A percentile compares a stretch with the other conserved stretches of the same genome.
phyloP scores from a whole-genome alignment of 306 rosid genomes.

The Astragalus glycyphyllos region DNA sequence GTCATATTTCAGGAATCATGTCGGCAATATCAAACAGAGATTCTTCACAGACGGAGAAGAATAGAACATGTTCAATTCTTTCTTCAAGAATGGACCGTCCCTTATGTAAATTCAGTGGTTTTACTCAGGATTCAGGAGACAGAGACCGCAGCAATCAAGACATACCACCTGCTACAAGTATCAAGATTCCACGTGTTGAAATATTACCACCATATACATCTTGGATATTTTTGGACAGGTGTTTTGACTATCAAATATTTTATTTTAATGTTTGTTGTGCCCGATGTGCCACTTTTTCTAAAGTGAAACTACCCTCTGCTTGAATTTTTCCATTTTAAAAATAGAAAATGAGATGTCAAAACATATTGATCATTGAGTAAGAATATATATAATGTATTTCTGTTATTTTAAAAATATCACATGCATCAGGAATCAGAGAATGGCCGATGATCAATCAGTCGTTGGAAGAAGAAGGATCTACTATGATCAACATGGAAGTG shows the following conservation, averaged over 20 bases:
- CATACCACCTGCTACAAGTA: slow-evolving; percentile 51
- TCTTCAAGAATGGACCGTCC: slow-evolving; percentile 70
- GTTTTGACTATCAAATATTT: slow-evolving; percentile 40
- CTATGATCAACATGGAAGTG: slow-evolving; percentile 88
- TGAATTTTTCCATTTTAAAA: slow-evolving; percentile 14
- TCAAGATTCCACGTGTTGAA: slow-evolving; percentile 67
- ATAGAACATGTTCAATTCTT: slow-evolving; percentile 56
- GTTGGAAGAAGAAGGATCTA: slow-evolving; percentile 95
- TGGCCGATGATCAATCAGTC: slow-evolving; percentile 97
- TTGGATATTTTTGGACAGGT: slow-evolving; percentile 96
- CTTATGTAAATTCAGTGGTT: slow-evolving; percentile 61
- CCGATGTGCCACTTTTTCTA: slow-evolving; percentile 29
- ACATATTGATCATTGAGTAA: slow-evolving; percentile 30
- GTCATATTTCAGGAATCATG: slow-evolving; percentile 51
- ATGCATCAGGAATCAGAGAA: slow-evolving; percentile 93
- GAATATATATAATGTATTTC: slow-evolving; percentile 43
- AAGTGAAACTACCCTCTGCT: slow-evolving; percentile 17
- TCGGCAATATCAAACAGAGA: slow-evolving; percentile 50
- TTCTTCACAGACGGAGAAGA: slow-evolving; percentile 43
- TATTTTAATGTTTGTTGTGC: slow-evolving; percentile 13
- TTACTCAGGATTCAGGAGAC: slow-evolving; percentile 66
- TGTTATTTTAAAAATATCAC: slow-evolving; percentile 59
- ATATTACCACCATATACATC: slow-evolving; percentile 86
- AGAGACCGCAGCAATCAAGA: slow-evolving; percentile 64
- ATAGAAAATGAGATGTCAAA: slow-evolving; percentile 21